Percentiles rank a stretch among this genome's conserved stretches.
Conservation (phyloP, 2,329 filamentous ascomycete genomes). For the Arthroderma sp. region DNA sequence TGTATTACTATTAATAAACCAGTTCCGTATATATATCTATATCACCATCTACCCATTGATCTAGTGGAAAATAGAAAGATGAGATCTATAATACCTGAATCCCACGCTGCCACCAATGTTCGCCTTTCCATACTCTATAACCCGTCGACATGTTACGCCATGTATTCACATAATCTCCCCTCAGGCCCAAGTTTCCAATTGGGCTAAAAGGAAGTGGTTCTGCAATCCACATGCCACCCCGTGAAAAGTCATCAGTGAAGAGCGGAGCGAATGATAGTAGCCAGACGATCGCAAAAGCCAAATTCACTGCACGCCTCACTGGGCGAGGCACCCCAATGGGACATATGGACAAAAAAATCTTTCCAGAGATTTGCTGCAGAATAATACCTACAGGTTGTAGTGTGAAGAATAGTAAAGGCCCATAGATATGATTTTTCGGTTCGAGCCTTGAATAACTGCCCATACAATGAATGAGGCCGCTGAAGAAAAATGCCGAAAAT, state of each 20-base stretch:
- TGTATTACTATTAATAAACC: too few species aligned
- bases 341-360: constrained; percentile 22
- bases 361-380: constrained; percentile 39
- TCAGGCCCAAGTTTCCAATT: constrained; percentile 53
- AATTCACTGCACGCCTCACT: constrained; percentile 44
- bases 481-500: constrained; percentile 22
- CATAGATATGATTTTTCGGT: constrained; percentile 40
- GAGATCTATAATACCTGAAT: constrained; percentile 19
- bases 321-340: constrained; percentile 30
- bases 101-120: constrained; percentile 52
- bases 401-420: constrained; percentile 55
- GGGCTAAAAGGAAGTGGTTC: constrained; percentile 70
- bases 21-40: too few species aligned
- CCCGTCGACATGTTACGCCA: too few species aligned
- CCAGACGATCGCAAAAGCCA: constrained; percentile 52
- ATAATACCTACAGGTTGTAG: constrained; percentile 54
- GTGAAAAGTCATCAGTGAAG: constrained; percentile 64
- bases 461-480: constrained; percentile 48
- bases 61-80: too few species aligned
- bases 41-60: too few species aligned
- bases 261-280: constrained; percentile 51
- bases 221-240: constrained; percentile 61
- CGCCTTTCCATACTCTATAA: constrained; percentile 46
- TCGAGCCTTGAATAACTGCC: constrained; percentile 58
- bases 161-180: constrained; percentile 43